Evolutionary conservation across 768 basidiomycete species (phyloP).

Genomic region (Xerocomus potaroensis): DNA sequence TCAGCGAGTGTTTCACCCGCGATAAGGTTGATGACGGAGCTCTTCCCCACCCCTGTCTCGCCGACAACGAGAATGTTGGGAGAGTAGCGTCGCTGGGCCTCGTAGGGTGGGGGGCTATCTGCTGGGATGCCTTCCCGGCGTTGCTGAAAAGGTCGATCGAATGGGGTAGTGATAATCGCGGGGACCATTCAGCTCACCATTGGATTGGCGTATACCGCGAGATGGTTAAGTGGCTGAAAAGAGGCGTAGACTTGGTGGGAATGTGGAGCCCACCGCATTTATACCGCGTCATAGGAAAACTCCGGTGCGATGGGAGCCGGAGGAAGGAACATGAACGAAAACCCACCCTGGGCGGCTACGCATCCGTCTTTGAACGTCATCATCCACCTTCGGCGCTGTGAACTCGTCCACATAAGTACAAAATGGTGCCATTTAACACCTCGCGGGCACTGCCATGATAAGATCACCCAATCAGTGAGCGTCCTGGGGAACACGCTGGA

Average conservation of each 20-base stretch:
- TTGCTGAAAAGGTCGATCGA: constrained; percentile 2
- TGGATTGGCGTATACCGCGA: not conserved
- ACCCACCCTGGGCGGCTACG: constrained; percentile 17
- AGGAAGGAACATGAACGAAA: not conserved
- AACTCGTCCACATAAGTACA: constrained; percentile 4
- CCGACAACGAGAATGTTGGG: constrained; percentile 39
- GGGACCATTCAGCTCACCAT: constrained; percentile 11
- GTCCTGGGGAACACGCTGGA: constrained; percentile 12
- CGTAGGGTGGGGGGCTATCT: constrained; percentile 21
- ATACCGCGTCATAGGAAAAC: constrained; percentile 7
- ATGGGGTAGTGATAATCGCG: not conserved
- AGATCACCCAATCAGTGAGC: constrained; percentile 12
- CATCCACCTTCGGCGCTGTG: not conserved
- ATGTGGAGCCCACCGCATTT: constrained; percentile 9
- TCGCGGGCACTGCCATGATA: constrained; percentile 5
- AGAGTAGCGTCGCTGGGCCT: constrained; percentile 13
- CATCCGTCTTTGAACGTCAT: not conserved
- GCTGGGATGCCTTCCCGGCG: constrained; percentile 1
- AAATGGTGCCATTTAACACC: not conserved
- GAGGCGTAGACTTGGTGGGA: constrained; percentile 3
- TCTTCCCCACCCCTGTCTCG: constrained; percentile 34
- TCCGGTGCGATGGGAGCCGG: not conserved
- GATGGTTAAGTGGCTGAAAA: not conserved
- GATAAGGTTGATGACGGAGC: constrained; percentile 40
- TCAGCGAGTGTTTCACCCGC: constrained; percentile 23